A percentile compares a stretch with the other conserved stretches of the same genome.
These are phyloP conservation scores for Rutstroemia sp. DNA, from an alignment of 2,329 filamentous ascomycete species.

Conservation along the genomic window DNA sequence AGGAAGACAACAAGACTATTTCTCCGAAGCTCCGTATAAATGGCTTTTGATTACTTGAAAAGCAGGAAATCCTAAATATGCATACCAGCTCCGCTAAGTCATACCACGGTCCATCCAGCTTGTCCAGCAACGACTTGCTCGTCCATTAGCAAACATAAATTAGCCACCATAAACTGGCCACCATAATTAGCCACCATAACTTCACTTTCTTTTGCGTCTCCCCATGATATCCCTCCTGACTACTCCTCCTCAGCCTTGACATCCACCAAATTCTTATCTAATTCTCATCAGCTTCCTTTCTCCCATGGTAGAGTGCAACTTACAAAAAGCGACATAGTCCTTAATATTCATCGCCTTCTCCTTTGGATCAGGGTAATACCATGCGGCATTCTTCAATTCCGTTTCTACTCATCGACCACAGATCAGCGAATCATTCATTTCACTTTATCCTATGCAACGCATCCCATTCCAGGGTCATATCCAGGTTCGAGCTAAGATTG, in stretches of 20 bases:
- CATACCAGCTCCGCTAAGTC: no score
- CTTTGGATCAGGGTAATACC: constrained; percentile 38
- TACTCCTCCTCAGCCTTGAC: background rate
- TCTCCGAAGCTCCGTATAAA: no score
- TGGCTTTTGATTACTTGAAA: no score
- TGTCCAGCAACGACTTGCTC: no score
- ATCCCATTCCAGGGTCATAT: no score
- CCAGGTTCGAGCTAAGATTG: background rate
- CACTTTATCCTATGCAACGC: no score
- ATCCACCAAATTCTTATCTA: constrained; percentile 8
- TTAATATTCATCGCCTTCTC: constrained; percentile 36
- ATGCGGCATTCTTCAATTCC: constrained; percentile 37
- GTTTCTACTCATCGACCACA: constrained; percentile 22
- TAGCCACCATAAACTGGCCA: no score
- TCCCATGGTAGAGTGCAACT: constrained; percentile 18
- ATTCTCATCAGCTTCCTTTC: background rate
- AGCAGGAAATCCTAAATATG: no score
- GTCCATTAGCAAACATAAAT: background rate
- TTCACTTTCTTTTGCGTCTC: background rate
- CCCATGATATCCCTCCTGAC: background rate
- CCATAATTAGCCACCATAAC: no score
- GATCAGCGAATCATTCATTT: background rate
- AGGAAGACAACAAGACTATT: no score
- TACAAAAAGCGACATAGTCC: constrained; percentile 40
- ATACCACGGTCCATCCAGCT: no score